phyloP scores from a whole-genome alignment of 345 rosid species.

The Hevea brasiliensis region DNA sequence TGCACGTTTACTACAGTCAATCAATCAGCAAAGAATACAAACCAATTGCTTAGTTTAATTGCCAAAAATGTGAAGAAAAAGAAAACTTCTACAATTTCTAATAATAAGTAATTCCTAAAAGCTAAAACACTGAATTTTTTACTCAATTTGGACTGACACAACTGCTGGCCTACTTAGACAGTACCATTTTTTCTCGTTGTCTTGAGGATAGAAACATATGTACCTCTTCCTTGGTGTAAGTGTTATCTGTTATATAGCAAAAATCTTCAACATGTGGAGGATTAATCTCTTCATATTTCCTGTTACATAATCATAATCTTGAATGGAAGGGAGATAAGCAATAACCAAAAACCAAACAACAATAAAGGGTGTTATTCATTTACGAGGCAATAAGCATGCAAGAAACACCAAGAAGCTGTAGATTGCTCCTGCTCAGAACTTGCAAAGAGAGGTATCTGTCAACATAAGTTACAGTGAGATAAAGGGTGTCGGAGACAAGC shows the following conservation, averaged over 20 bases:
- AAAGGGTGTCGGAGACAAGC: constrained; percentile 23
- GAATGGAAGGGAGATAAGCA: not conserved
- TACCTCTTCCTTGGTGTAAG: constrained; percentile 27
- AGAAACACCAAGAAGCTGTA: constrained; percentile 29
- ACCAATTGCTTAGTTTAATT: not conserved
- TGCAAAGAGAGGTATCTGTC: constrained; percentile 24
- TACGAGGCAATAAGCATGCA: constrained; percentile 36
- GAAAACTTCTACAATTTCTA: not conserved
- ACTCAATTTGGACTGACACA: not conserved
- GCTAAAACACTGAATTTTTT: not conserved
- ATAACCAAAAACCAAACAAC: not conserved
- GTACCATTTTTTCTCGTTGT: not conserved
- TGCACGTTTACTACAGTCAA: constrained; percentile 11
- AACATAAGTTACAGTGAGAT: constrained; percentile 19
- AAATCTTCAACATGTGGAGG: constrained; percentile 30
- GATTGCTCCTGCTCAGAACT: constrained; percentile 13
- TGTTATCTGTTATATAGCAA: constrained; percentile 29
- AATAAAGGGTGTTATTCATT: not conserved
- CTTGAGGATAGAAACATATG: not conserved
- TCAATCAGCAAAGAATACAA: not conserved
- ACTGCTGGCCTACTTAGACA: not conserved
- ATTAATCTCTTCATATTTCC: constrained; percentile 31
- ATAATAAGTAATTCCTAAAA: not conserved
- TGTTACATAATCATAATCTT: not conserved
- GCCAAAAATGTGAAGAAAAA: not conserved